Base-by-base conservation (phyloP, 2,329 filamentous ascomycete species). In the Arthrinium puccinioides region DNA sequence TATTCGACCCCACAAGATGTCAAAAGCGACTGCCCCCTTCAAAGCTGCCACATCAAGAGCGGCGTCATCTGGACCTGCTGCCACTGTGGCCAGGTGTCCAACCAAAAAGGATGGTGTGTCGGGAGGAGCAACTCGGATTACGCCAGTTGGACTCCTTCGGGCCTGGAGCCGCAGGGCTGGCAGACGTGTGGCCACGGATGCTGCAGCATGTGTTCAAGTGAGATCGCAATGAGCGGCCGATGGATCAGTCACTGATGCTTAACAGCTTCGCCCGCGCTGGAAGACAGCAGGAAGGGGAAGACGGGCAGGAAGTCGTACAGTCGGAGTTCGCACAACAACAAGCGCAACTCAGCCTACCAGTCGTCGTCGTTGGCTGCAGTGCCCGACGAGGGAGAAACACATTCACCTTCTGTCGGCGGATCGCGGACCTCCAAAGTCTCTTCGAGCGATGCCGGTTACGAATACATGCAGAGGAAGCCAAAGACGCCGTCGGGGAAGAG, bases 41-140 rank as follows among this genome's bases (percentile, higher is more conserved):
- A 64, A 42, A 66, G 70, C 48, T 77, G 73, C 50, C 60, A 67
- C 44, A 76, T 68, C 53, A 64, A 64, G 38, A 68, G 63, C 26
- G 65, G 69, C 4, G 19, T 27, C 14, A 62, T 54, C 21, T 76
- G 73, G 73, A 64, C 58, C n/a, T 77, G 73, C 45, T 77, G 73
- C 52, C 49, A 61, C 23, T 77, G 73, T 46, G 57, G 64, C 3
- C 60, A 68, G 26, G 69, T 69, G 0, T 67, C 70, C 14, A 76
- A 77, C 48, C 63, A 54, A 2, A 58, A 63, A 41, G 73, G 72
- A 6, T 76, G 72, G 72, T 77, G 73, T 50, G 62, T 59, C 9
- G 64, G 62, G 44, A 53, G 57, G 10, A 54, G 52, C 32, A 42
- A 38, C 13, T 41, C 39, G 34, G 19, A 19, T 5, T 15, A 28